Base-by-base conservation (phyloP, 2,329 filamentous ascomycete genomes). In the Aaosphaeria arxii region DNA sequence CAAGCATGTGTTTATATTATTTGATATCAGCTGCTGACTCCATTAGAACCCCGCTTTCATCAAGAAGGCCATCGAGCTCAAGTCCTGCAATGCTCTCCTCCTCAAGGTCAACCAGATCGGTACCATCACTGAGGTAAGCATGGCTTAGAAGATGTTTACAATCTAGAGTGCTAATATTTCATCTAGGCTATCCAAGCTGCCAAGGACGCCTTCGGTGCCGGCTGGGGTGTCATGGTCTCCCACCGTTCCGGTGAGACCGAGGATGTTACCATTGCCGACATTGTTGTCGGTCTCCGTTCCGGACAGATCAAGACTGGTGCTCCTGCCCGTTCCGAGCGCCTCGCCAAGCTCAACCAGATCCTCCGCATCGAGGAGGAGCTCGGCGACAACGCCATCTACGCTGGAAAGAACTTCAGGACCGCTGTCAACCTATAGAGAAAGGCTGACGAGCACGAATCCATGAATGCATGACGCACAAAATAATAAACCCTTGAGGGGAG, bases 91-190 rank as follows among this genome's bases (percentile, higher is more conserved):
- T 73, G 89, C 91, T 59, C 88, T 99, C 52, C 85, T 99, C 56
- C 89, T 99, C 73, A 99, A 99, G 88, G 91, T 99, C 77, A 99
- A 99, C 88, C 94, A 99, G 84, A 99, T 99, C 67, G 94, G 94
- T 78, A 96, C 94, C 63, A 86, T 99, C 69, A 95, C 90, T 64
- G 94, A 99, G 83, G 96, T 94, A 52, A 96, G 97, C 79, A 24
- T 24, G 17, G 17, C 17, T 24, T 24, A 24, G 91, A 97, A 82
- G 94, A 94, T 48, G 92, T 94, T 74, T 96, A 97, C 85, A 94
- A 97, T 79, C 95, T 92, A 44, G 11, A 24, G 39, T 40, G n/a
- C 33, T 36, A 9, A 40, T 40, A 9, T 36, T 36, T 4, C 33
- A 36, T 36, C 4, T 4, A 36, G 9, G 7, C 33, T 9, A 36